Conservation (phyloP, 2,329 filamentous ascomycete species). For the Arthrobotrys musiformis region DNA sequence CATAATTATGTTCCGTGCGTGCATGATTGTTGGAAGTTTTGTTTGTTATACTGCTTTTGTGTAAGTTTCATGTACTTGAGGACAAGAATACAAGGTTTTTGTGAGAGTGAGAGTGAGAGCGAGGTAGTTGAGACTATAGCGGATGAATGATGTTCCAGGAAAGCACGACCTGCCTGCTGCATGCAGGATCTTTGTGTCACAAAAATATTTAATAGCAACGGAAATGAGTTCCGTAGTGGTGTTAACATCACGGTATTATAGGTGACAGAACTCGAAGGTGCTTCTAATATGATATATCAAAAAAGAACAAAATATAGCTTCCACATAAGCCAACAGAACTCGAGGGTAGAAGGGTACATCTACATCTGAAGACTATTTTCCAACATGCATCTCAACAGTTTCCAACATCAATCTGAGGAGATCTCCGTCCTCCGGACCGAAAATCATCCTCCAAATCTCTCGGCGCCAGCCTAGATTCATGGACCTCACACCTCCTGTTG, state of each 20-base stretch:
- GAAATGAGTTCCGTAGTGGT: constrained; percentile 5
- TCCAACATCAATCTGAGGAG: constrained; percentile 31
- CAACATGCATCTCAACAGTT: constrained; percentile 22
- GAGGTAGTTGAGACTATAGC: background rate
- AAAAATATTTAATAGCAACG: background rate
- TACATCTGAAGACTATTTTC: background rate
- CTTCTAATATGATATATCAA: background rate
- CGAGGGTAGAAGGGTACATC: background rate
- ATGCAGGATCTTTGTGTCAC: constrained; percentile 12
- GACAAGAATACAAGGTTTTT: constrained; percentile 16
- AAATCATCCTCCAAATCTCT: constrained; percentile 18
- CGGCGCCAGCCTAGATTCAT: background rate
- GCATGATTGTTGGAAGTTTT: constrained; percentile 35
- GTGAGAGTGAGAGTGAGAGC: background rate
- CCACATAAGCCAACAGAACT: constrained; percentile 2
- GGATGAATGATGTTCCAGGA: constrained; percentile 33
- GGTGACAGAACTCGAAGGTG: background rate
- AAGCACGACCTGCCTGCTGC: background rate
- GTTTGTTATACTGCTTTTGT: too few species aligned
- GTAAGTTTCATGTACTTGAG: background rate
- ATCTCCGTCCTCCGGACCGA: constrained; percentile 17
- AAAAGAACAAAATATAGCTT: background rate
- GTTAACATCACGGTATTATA: background rate
- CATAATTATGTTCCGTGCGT: constrained; percentile 20
- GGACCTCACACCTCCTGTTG: constrained; percentile 16